Conservation (phyloP, 768 basidiomycete species). For the Daedalea quercina region DNA sequence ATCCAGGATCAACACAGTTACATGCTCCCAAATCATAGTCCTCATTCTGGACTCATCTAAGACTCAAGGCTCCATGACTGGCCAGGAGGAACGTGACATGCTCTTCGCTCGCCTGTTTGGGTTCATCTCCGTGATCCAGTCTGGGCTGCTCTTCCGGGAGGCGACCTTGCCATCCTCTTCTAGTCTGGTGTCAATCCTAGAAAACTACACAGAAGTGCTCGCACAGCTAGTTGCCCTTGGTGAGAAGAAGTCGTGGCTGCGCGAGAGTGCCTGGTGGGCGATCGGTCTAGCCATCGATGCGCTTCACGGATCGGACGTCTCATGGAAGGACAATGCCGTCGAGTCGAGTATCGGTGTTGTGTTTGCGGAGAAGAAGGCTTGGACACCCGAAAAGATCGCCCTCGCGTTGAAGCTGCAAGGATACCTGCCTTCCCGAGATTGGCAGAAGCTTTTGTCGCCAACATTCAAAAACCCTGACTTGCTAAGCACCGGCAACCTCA, state of each 20-base stretch:
- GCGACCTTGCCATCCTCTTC: slow-evolving; percentile 48
- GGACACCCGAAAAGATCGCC: slow-evolving; percentile 90
- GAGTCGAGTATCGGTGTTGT: slow-evolving; percentile 41
- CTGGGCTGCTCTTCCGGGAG: slow-evolving; percentile 68
- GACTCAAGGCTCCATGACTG: slow-evolving; percentile 68
- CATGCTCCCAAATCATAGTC: slow-evolving; percentile 69
- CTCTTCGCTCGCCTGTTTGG: slow-evolving; percentile 93
- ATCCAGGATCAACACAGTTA: slow-evolving; percentile 69
- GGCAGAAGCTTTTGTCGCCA: slow-evolving; percentile 59
- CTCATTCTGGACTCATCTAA: slow-evolving; percentile 70
- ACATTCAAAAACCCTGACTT: slow-evolving; percentile 72
- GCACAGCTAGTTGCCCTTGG: slow-evolving; percentile 60
- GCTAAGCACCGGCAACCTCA: slow-evolving; percentile 67
- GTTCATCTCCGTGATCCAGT: slow-evolving; percentile 77
- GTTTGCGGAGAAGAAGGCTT: slow-evolving; percentile 46
- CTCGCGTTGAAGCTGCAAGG: slow-evolving; percentile 66
- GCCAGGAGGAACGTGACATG: slow-evolving; percentile 89
- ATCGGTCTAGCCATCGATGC: slow-evolving; percentile 58
- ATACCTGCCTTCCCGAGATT: slow-evolving; percentile 53
- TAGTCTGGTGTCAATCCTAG: slow-evolving; percentile 46
- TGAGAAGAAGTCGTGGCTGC: slow-evolving; percentile 82
- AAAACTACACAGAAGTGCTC: slow-evolving; percentile 54
- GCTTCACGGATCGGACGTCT: slow-evolving; percentile 47
- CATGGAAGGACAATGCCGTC: slow-evolving; percentile 69
- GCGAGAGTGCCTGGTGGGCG: slow-evolving; percentile 88